phyloP scores from a whole-genome alignment of 306 rosid species.

The Citrullus mucosospermus region DNA sequence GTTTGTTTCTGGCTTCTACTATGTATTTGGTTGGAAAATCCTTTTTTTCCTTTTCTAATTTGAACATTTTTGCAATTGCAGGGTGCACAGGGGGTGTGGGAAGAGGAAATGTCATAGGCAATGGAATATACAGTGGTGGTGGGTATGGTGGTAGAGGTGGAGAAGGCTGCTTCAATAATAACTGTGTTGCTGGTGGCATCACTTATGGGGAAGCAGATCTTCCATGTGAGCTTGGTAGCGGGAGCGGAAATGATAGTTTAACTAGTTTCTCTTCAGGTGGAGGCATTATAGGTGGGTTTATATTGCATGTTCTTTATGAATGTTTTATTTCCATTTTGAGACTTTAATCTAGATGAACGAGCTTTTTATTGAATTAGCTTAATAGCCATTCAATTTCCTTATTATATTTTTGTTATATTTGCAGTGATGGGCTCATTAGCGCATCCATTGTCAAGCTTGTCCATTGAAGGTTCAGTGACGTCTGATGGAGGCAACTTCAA shows the following conservation, averaged over 20 bases:
- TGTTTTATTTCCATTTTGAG: neutral
- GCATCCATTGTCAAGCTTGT: slow-evolving; percentile 83
- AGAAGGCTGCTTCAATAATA: slow-evolving; percentile 34
- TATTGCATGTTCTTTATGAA: neutral
- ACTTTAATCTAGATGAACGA: neutral
- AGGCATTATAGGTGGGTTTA: slow-evolving; percentile 73
- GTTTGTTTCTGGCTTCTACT: neutral
- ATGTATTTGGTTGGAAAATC: neutral
- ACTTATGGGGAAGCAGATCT: slow-evolving; percentile 63
- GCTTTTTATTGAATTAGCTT: neutral
- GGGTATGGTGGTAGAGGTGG: slow-evolving; percentile 99
- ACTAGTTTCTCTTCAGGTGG: slow-evolving; percentile 73
- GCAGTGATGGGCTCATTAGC: slow-evolving; percentile 83
- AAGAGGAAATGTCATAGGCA: slow-evolving; percentile 39
- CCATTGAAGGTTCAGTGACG: slow-evolving; percentile 55
- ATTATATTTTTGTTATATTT: slow-evolving; percentile 1
- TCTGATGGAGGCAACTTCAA: slow-evolving; percentile 72
- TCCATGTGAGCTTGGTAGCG: slow-evolving; percentile 99
- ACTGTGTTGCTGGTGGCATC: slow-evolving; percentile 59
- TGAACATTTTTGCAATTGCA: slow-evolving; percentile 15
- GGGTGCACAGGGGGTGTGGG: slow-evolving; percentile 94
- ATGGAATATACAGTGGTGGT: slow-evolving; percentile 83
- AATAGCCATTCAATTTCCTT: neutral
- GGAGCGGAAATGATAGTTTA: slow-evolving; percentile 65
- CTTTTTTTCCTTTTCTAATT: neutral